Evolutionary conservation across 2,329 filamentous ascomycete species (phyloP), one percentile per base, ranked within the genome.

Genomic region (Passalora sequoiae): DNA sequence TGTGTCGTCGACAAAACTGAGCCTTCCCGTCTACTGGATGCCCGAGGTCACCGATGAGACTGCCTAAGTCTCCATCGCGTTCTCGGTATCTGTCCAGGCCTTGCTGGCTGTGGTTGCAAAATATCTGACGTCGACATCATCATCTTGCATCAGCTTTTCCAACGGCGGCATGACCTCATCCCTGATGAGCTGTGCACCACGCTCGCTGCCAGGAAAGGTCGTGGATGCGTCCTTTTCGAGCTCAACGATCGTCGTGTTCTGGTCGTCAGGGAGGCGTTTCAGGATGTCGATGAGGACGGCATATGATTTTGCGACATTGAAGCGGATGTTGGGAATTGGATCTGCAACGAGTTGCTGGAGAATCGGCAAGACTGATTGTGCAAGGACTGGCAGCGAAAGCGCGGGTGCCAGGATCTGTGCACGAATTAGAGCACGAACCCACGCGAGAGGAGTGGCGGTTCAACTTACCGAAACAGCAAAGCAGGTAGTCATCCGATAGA

Each of bases 401-500:
- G 94, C 94, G 22, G 86, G 86, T 21, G 92, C 86, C 51, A 98
- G 81, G 17, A 91, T 98, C 92, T 98, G 56, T 37, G 28, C 15
- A 15, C 6, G 25, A 24, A 30, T 60, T 45, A 57, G 53, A 13
- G 22, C 12, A 17, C 6, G 10, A 21, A 13, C 7, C 2, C 6
- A 6, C 17, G 7, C 10, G 10, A 24, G 6, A n/a, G 30, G 3
- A 6, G 20, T n/a, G n/a, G n/a, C 7, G 6, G 6, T 12, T 12
- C 12, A 22, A 78, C 86, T 75, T 77, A 98, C 92, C 59, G 89
- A 91, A 56, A 98, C 94, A 50, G 92, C 92, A 67, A 98, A 98
- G 72, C 91, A 97, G n/a, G 92, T 98, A 7, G 92, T 98, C 92
- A 98, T 98, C 66, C 92, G 81, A 77, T 98, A 98, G 40, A 98